Evolutionary conservation across 2,329 filamentous ascomycete species (phyloP).

Genomic region (Coniella vitis): DNA sequence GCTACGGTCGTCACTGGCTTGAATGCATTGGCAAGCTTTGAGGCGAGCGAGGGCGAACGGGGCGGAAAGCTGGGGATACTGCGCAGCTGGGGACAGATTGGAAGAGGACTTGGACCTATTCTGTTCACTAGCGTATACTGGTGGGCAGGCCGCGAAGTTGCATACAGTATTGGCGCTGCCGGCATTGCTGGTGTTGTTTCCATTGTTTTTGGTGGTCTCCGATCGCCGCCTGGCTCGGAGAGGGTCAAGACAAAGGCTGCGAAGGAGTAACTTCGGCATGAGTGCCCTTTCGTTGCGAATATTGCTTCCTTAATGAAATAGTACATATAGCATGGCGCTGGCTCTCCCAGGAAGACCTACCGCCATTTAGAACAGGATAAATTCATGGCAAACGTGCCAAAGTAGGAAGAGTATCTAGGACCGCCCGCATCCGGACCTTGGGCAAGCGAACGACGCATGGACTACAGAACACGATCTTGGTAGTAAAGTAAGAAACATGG

Average conservation of each 20-base stretch:
- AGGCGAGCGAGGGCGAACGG: slow-evolving; percentile 71
- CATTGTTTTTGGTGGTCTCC: slow-evolving; percentile 65
- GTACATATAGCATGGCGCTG: no score
- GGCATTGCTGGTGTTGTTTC: slow-evolving; percentile 71
- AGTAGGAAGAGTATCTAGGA: no score
- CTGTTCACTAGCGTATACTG: slow-evolving; percentile 94
- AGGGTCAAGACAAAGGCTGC: slow-evolving; percentile 12
- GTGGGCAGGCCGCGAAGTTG: slow-evolving; percentile 88
- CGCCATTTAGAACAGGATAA: no score
- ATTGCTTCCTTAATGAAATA: neutral
- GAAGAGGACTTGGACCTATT: slow-evolving; percentile 77
- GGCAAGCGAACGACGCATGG: no score
- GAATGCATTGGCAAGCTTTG: slow-evolving; percentile 86
- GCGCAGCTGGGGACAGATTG: slow-evolving; percentile 76
- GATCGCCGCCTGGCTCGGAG: slow-evolving; percentile 46
- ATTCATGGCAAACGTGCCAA: no score
- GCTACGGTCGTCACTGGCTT: slow-evolving; percentile 92
- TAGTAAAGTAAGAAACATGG: no score
- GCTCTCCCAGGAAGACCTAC: no score
- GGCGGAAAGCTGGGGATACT: slow-evolving; percentile 83
- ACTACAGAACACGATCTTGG: no score
- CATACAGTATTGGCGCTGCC: slow-evolving; percentile 72
- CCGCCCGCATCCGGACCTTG: no score
- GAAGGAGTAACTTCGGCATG: slow-evolving; percentile 15
- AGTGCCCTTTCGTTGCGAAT: neutral